Percentiles rank a stretch among this genome's conserved stretches.
Evolutionary conservation across 108 stramenopile species (phyloP).

Genomic region (Nitzschia sp.): DNA sequence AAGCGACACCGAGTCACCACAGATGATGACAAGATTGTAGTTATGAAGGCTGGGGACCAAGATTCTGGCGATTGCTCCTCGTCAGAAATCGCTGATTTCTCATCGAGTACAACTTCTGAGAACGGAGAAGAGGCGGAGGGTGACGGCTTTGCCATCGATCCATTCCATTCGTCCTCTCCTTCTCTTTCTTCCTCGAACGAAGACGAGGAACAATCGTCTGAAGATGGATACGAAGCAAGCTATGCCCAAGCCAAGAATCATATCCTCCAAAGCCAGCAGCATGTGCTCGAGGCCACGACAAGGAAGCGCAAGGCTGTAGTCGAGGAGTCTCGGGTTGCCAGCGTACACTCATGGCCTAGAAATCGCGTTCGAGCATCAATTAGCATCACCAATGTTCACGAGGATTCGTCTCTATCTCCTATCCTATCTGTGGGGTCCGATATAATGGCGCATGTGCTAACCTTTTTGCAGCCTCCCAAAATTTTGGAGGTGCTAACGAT

Average conservation of each 20-base stretch:
- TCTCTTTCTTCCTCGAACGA: constrained; percentile 16
- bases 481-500: constrained; percentile 66
- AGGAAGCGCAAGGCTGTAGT: constrained; percentile 20
- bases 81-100: constrained; percentile 45
- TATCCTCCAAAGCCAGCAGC: constrained; percentile 14
- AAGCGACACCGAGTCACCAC: constrained; percentile 5
- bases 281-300: constrained; percentile 4
- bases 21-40: background rate
- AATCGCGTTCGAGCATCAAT: background rate
- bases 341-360: background rate
- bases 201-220: background rate
- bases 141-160: background rate
- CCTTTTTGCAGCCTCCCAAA: constrained; percentile 70
- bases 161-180: constrained; percentile 6
- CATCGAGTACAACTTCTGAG: constrained; percentile 34
- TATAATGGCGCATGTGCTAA: constrained; percentile 73
- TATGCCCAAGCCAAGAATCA: constrained; percentile 21
- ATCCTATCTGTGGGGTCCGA: constrained; percentile 56
- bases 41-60: background rate
- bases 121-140: constrained; percentile 19
- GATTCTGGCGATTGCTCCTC: constrained; percentile 9
- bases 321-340: background rate
- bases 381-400: background rate
- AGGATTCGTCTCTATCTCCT: background rate
- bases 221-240: constrained; percentile 18